Evolutionary conservation across 2,329 filamentous ascomycete species (phyloP).

Genomic region (Tolypocladium guangdongense): DNA sequence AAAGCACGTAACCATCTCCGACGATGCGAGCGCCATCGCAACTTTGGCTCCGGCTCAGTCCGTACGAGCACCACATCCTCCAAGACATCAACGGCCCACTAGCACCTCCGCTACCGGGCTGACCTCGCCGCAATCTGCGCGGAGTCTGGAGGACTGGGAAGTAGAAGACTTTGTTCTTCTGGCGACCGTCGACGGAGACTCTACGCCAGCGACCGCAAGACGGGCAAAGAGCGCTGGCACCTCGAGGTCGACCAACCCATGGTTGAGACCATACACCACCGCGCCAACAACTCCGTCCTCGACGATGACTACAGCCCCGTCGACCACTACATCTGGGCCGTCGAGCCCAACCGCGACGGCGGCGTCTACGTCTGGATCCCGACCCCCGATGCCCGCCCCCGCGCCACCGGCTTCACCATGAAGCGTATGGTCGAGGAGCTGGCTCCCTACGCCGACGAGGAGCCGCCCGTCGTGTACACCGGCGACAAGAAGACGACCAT

Average conservation of each 20-base stretch:
- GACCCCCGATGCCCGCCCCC: slow-evolving; percentile 43
- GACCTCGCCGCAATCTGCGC: slow-evolving; percentile 83
- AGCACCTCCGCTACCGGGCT: slow-evolving; percentile 52
- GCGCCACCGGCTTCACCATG: slow-evolving; percentile 62
- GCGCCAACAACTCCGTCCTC: slow-evolving; percentile 52
- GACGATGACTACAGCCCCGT: slow-evolving; percentile 52
- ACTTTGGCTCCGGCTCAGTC: slow-evolving; percentile 93
- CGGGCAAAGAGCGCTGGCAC: slow-evolving; percentile 76
- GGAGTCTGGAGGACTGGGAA: slow-evolving; percentile 98
- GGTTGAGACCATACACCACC: slow-evolving; percentile 79
- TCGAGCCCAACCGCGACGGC: slow-evolving; percentile 83
- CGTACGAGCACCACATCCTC: slow-evolving; percentile 83
- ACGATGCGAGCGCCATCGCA: slow-evolving; percentile 90
- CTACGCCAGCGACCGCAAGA: slow-evolving; percentile 81
- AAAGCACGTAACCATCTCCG: slow-evolving; percentile 26
- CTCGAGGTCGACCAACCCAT: slow-evolving; percentile 76
- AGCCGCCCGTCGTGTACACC: slow-evolving; percentile 75
- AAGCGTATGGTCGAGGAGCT: slow-evolving; percentile 81
- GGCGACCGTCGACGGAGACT: slow-evolving; percentile 98
- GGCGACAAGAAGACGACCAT: slow-evolving; percentile 85
- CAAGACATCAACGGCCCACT: slow-evolving; percentile 45
- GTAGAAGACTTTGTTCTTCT: slow-evolving; percentile 99
- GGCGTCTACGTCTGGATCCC: slow-evolving; percentile 80
- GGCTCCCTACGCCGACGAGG: slow-evolving; percentile 62
- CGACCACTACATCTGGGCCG: slow-evolving; percentile 88